Evolutionary conservation across 2,329 filamentous ascomycete genomes (phyloP), one percentile per base, ranked within the genome.

Genomic region (Amylocarpus encephaloides): DNA sequence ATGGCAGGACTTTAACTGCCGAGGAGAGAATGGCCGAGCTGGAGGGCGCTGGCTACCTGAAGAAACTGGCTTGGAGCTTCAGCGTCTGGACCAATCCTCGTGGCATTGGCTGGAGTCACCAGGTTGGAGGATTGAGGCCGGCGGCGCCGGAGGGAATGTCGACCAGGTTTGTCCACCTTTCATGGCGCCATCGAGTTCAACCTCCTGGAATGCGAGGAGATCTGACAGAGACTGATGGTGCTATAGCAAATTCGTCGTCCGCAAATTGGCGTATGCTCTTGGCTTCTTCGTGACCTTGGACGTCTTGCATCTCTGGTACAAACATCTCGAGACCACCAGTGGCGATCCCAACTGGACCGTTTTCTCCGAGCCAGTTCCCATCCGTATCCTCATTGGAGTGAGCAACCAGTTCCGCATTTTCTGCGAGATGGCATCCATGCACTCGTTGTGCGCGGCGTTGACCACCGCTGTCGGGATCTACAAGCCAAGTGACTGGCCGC

Each of bases 371-470:
- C 39, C 16, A 3, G 9, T 42, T 11, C 39, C 39, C 7, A 42
- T 42, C 19, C 39, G 39, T n/a, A 13, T 42, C 16, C 9, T 42
- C 13, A 42, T 42, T 10, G 39, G 39, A 26, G 6, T 42, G 39
- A 42, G 39, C 39, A 42, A 42, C 39, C 39, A 42, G 15, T 42
- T 42, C 16, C 39, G 39, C 13, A 42, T 42, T 19, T 42, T 42
- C 39, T 42, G 39, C 39, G 39, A 42, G n/a, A 42, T 42, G 39
- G 39, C 39, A 42, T 42, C 39, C 13, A 42, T 42, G 39, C 39
- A 42, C 39, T 42, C 39, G 19, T 19, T 42, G 13, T 18, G 16
- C 22, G 39, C 39, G 2, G 39, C 39, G 4, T 19, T 42, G 16
- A 42, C 39, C 19, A 42, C 39, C 9, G 39, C 39, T 19, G 22